Conservation (phyloP, 1,284 basidiomycete genomes). For the Meira nashicola region DNA sequence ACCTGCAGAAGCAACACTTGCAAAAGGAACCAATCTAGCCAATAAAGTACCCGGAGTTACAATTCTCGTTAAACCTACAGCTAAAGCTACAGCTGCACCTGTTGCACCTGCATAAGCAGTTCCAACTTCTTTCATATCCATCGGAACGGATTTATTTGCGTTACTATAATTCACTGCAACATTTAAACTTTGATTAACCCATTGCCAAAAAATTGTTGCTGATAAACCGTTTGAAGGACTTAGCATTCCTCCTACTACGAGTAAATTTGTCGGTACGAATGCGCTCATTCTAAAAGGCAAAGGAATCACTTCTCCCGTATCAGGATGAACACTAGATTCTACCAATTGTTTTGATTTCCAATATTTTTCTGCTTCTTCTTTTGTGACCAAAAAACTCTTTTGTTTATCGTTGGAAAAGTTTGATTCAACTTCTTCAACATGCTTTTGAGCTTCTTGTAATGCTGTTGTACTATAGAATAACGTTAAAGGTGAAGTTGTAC, state of each 20-base stretch:
- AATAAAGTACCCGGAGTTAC: slow-evolving; percentile 54
- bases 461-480: slow-evolving; percentile 54
- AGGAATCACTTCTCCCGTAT: slow-evolving; percentile 52
- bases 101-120: slow-evolving; percentile 58
- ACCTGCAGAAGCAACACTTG: slow-evolving; percentile 55
- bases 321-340: slow-evolving; percentile 57
- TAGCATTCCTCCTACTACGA: slow-evolving; percentile 56
- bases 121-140: slow-evolving; percentile 56
- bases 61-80: slow-evolving; percentile 57
- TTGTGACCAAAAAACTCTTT: slow-evolving; percentile 22
- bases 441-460: slow-evolving; percentile 24
- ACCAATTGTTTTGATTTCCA: slow-evolving; percentile 38
- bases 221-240: slow-evolving; percentile 26
- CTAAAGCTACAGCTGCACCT: slow-evolving; percentile 57
- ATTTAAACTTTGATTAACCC: slow-evolving; percentile 56
- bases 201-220: slow-evolving; percentile 59
- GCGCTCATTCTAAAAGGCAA: slow-evolving; percentile 59
- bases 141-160: slow-evolving; percentile 57
- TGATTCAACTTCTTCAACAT: slow-evolving; percentile 23
- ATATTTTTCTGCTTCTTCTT: slow-evolving; percentile 26
- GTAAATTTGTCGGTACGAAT: slow-evolving; percentile 60
- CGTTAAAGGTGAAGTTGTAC: slow-evolving; percentile 58
- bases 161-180: slow-evolving; percentile 54
- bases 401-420: slow-evolving; percentile 20
- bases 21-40: slow-evolving; percentile 58